These are phyloP conservation scores for Davidsoniella neocaledoniae DNA, from an alignment of 2,329 filamentous ascomycete genomes.

Conservation along the genomic window DNA sequence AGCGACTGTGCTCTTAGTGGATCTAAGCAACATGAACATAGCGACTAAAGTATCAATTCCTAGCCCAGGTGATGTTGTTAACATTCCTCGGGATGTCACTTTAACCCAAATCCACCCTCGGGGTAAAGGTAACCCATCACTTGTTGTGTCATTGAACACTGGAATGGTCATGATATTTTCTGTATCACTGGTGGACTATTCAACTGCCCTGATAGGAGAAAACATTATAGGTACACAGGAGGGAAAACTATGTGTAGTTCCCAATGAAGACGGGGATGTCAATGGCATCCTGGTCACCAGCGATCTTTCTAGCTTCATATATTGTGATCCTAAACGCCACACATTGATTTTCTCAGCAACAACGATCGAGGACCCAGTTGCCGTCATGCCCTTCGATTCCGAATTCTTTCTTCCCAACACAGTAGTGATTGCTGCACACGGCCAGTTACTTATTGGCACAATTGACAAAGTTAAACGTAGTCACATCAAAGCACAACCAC, in stretches of 20 bases:
- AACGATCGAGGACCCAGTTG: conserved; percentile 70
- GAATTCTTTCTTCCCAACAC: conserved; percentile 58
- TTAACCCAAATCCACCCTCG: conserved; percentile 62
- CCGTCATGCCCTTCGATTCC: conserved; percentile 67
- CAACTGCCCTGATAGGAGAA: conserved; percentile 45
- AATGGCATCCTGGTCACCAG: conserved; percentile 77
- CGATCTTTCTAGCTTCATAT: conserved; percentile 87
- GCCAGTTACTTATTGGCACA: conserved; percentile 59
- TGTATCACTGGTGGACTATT: conserved; percentile 42
- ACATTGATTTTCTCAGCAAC: conserved; percentile 86
- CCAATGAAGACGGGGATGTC: conserved; percentile 40
- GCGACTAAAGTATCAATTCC: conserved; percentile 48
- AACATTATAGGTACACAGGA: conserved; percentile 37
- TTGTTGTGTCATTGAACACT: conserved; percentile 84
- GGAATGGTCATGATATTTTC: conserved; percentile 77
- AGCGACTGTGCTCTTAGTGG: conserved; percentile 60
- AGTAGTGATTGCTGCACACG: conserved; percentile 63
- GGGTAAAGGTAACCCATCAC: conserved; percentile 41
- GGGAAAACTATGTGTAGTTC: conserved; percentile 63
- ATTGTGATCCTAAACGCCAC: conserved; percentile 54
- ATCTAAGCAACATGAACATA: conserved; percentile 47
- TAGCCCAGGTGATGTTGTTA: conserved; percentile 46
- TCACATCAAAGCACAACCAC: conserved; percentile 63
- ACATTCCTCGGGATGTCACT: conserved; percentile 67
- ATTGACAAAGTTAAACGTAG: conserved; percentile 77